Evolutionary conservation across 768 basidiomycete species (phyloP), one percentile per base, ranked within the genome.

Genomic region (Boletellus sp.): DNA sequence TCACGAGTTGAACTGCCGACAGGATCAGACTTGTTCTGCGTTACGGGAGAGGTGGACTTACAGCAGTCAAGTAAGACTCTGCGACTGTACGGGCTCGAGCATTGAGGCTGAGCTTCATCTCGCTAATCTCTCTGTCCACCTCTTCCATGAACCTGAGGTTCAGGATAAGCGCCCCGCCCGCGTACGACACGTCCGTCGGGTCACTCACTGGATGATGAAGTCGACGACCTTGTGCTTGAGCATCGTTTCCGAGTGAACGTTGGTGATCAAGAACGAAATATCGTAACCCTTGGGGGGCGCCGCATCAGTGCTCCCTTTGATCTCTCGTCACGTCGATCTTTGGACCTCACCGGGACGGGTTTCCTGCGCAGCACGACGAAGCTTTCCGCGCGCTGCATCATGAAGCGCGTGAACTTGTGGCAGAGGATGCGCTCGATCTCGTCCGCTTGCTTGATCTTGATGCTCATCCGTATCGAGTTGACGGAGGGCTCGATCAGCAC

Each of bases 211-310:
- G 58, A 98, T 96, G 73, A 99, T 96, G 71, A 99, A 99, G 72
- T 99, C 96, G 33, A 99, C 96, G 45, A 99, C 88, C 75, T 98
- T 98, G 72, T 99, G 96, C 74, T 98, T 99, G 58, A 98, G 77
- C 96, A 99, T 98, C 10, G 91, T 94, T 69, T 98, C 95, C 28
- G 94, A 80, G 68, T 99, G 94, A 45, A 87, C 85, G 70, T 98
- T 96, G 50, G 95, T 97, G 66, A 99, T 94, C 54, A 98, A 76
- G 78, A 99, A 98, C 3, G 93, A 95, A 54, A 99, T 98, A 58
- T 98, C 96, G 59, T 97, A 98, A 48, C 96, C 96, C 93, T 99
- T 36, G 41, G 28, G 22, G n/a, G 35, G 48, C n/a, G 28, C 28
- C 28, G 9, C 6, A 36, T 56, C 34, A 61, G 51, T 24, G 12